Evolutionary conservation across 2,329 filamentous ascomycete species (phyloP), one percentile per base, ranked within the genome.

Genomic region (Uncinocarpus reesii): DNA sequence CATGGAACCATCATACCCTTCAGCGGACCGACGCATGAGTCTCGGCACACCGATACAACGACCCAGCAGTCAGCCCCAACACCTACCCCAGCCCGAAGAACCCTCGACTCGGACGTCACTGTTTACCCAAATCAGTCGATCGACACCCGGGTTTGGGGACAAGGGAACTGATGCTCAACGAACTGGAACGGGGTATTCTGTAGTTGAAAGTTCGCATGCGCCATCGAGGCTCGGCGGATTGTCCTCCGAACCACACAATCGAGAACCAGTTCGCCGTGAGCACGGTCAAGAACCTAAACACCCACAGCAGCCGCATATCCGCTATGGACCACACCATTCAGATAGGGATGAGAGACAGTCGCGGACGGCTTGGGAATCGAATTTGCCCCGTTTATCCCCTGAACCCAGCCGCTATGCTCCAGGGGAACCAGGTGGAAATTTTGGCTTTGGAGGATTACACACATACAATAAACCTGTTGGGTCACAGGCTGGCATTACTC

Each of bases 21-120:
- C 64, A 65, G 18, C 24, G 23, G 56, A 62, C 21, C 64, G 68
- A 49, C 65, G 68, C n/a, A 61, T 65, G 54, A 71, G 69, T 50
- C 61, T 71, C 32, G 67, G 61, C 47, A 68, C 64, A n/a, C 63
- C 68, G 2, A 63, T 67, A 28, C 62, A 65, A 49, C 62, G 69
- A 38, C 65, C 68, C 6, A 70, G 58, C 49, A 71, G 66, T 37
- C 66, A 69, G 42, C 65, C 66, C 11, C 16, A 63, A 61, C 28
- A 49, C 43, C 34, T 48, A 8, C 20, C 47, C 34, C 46, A 34
- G 38, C 62, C 66, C 32, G 59, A 64, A 15, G 66, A 69, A 26
- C 51, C 56, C n/a, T 46, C 60, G 3, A 48, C 58, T 16, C 61
- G 65, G 31, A 48, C 61, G 3, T 56, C 64, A 2, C 59, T 61